Base-by-base conservation (phyloP, 441 rosid genomes). In the Arabidopsis hybrid region DNA sequence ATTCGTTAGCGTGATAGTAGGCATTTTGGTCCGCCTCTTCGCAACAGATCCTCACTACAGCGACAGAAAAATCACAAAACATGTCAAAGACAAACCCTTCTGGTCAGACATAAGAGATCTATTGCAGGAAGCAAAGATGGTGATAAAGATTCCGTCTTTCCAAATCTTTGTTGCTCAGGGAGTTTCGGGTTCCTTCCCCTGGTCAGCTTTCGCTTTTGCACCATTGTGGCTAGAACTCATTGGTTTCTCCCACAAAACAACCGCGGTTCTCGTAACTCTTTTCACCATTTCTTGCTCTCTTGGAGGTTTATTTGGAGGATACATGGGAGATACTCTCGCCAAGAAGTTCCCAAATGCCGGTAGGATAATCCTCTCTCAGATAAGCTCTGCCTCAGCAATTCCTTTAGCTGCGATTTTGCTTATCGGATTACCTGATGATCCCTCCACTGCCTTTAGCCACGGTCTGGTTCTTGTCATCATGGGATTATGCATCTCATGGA, bases 141-240 rank as follows among this genome's bases (percentile, higher is more conserved):
- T 90, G 11, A 76, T 90, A 7, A 88, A 78, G 67, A 85, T 89
- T 34, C 92, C 93, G 10, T 84, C 96, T 62, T 92, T 92, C 63
- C 91, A 86, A 66, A 85, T 89, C 31, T 81, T 89, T 12, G 91
- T 92, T 6, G 95, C 97, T 74, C 97, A 90, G 71, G 95, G 95
- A 12, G 85, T 90, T n/a, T 86, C 89, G 0, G 95, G 95, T 31
- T 77, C 89, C 2, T 89, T 90, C 70, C 89, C 95, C 5, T 82
- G 93, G 89, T 87, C 90, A 21, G 90, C 91, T 71, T 80, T 86
- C 32, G 85, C 95, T 9, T 90, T 92, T 80, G 83, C 85, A 0
- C 74, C 96, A 0, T 82, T 92, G 91, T 90, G 97, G 96, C 66
- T 89, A 32, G 96, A 92, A 69, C 96, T 92, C 13, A 85, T 80